A percentile compares a stretch with the other conserved stretches of the same genome.
phyloP scores from a whole-genome alignment of 805 yeast species.

The fission yeast (Schizosaccharomyces pombe) region DNA sequence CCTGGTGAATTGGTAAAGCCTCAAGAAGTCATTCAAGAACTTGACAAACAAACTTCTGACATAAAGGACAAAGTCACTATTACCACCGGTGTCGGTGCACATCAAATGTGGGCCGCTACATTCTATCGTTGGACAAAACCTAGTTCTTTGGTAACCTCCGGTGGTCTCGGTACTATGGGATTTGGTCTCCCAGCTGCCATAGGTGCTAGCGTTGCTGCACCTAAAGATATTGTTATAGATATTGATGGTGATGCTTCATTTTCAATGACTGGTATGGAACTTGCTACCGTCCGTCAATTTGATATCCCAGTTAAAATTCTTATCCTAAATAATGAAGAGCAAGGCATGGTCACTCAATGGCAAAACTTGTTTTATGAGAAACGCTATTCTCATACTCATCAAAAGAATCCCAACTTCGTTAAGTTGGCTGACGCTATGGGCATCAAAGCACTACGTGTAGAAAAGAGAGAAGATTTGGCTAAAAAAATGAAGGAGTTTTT shows the following conservation, averaged over 20 bases:
- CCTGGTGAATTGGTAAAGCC: conserved; percentile 47
- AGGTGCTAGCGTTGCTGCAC: conserved; percentile 92
- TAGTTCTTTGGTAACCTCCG: conserved; percentile 86
- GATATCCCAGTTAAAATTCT: conserved; percentile 72
- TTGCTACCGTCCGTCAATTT: conserved; percentile 86
- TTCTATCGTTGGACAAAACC: conserved; percentile 86
- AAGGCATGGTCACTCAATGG: conserved; percentile 99
- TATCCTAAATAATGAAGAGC: conserved; percentile 89
- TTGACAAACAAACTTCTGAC: conserved; percentile 46
- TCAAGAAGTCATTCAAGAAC: conserved; percentile 65
- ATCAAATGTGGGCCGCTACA: conserved; percentile 99
- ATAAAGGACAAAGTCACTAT: conserved; percentile 53
- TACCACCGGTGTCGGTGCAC: conserved; percentile 98
- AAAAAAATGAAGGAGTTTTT: conserved; percentile 43
- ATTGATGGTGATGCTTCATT: conserved; percentile 98
- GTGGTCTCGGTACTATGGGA: conserved; percentile 98
- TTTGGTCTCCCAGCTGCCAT: conserved; percentile 92
- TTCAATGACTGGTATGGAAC: conserved; percentile 87
- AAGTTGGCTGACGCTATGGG: conserved; percentile 91
- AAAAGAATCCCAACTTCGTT: conserved; percentile 78
- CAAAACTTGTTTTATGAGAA: conserved; percentile 91
- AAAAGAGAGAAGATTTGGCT: conserved; percentile 41
- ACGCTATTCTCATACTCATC: conserved; percentile 95
- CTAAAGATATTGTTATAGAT: conserved; percentile 85
- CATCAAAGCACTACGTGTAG: conserved; percentile 53